These are phyloP conservation scores for Nicotiana benthamiana DNA, from an alignment of 257 asterid species.

Conservation along the genomic window DNA sequence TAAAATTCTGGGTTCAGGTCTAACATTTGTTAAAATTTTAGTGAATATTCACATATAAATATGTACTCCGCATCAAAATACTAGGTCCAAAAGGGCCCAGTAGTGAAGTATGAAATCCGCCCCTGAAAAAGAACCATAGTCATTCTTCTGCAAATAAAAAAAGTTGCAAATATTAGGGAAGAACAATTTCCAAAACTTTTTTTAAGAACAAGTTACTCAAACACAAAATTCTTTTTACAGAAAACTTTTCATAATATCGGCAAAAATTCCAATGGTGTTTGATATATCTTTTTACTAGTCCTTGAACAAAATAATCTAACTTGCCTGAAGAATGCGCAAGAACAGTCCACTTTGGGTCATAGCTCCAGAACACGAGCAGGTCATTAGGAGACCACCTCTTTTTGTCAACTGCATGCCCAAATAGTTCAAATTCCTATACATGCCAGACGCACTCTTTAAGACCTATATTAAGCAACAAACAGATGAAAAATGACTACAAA, in stretches of 20 bases:
- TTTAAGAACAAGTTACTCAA: not conserved
- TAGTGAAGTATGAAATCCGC: too few relatives aligned
- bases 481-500: not conserved
- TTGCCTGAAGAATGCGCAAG: conserved; percentile 72
- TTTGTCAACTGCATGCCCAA: conserved; percentile 82
- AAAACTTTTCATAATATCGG: not conserved
- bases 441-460: conserved; percentile 82
- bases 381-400: conserved; percentile 85
- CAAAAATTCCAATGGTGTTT: not conserved
- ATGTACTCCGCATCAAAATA: too few relatives aligned
- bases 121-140: not conserved
- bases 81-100: too few relatives aligned
- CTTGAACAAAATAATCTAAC: conserved; percentile 6
- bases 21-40: too few relatives aligned
- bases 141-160: not conserved
- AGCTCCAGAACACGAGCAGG: conserved; percentile 98
- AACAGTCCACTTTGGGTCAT: conserved; percentile 94
- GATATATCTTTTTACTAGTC: not conserved
- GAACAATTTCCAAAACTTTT: not conserved
- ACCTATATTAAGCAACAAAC: conserved; percentile 37
- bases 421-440: conserved; percentile 86
- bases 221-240: not conserved
- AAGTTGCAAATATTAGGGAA: not conserved
- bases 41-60: too few relatives aligned
- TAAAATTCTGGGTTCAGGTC: too few relatives aligned